These are phyloP conservation scores for Amanita exitialis DNA, from an alignment of 768 basidiomycete species.

Conservation along the genomic window DNA sequence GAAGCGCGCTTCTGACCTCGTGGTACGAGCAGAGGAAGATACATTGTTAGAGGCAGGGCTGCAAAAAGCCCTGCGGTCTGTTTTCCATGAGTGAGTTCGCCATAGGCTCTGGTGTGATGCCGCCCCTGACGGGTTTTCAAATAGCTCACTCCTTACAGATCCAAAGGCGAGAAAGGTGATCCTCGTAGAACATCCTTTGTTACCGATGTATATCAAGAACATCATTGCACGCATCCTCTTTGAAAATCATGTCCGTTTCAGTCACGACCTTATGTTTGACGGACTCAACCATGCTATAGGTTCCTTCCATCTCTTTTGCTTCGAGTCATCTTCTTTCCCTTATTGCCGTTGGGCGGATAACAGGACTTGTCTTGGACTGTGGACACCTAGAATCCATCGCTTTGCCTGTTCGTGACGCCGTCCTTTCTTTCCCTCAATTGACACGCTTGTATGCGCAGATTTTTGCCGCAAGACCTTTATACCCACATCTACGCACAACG, in stretches of 20 bases:
- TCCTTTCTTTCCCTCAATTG: neutral
- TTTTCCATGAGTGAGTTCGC: constrained; percentile 72
- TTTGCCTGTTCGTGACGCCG: constrained; percentile 56
- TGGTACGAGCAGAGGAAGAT: constrained; percentile 64
- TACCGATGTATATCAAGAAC: constrained; percentile 84
- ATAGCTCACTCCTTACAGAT: constrained; percentile 85
- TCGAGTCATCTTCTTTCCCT: constrained; percentile 81
- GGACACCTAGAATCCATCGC: constrained; percentile 87
- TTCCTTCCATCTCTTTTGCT: constrained; percentile 91
- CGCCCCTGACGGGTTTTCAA: constrained; percentile 8
- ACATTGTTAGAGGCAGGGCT: constrained; percentile 60
- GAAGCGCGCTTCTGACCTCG: constrained; percentile 39
- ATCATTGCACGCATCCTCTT: constrained; percentile 80
- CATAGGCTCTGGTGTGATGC: neutral
- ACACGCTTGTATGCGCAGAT: constrained; percentile 43
- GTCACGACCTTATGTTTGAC: neutral
- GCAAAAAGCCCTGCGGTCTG: constrained; percentile 58
- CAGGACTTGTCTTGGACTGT: constrained; percentile 88
- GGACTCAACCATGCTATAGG: constrained; percentile 31
- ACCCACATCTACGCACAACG: constrained; percentile 71
- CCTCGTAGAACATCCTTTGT: constrained; percentile 79
- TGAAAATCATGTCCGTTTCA: constrained; percentile 66
- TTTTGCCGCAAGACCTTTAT: constrained; percentile 82
- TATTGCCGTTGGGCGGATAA: constrained; percentile 79
- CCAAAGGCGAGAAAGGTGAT: constrained; percentile 95